phyloP scores from a whole-genome alignment of 2,329 filamentous ascomycete species.

The Knufia petricola region DNA sequence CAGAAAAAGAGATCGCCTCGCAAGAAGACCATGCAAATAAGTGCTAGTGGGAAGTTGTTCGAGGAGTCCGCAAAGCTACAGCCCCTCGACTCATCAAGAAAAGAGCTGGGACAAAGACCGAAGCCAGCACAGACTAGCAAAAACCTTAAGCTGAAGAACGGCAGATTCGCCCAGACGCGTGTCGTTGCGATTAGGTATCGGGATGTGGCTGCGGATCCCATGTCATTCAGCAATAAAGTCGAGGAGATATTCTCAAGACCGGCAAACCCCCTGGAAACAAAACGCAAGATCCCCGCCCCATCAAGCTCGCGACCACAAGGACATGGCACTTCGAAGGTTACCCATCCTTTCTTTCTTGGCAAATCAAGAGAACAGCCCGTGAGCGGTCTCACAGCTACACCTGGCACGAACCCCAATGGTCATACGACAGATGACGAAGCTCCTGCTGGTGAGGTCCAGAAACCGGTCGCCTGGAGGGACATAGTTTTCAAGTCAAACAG shows the following conservation, averaged over 20 bases:
- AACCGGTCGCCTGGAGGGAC: constrained; percentile 17
- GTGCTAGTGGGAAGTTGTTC: constrained; percentile 33
- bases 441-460: background rate
- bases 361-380: constrained; percentile 35
- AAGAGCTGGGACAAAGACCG: background rate
- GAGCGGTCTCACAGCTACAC: constrained; percentile 11
- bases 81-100: no score
- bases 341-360: constrained; percentile 61
- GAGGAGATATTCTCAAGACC: constrained; percentile 44
- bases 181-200: constrained; percentile 14
- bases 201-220: background rate
- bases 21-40: constrained; percentile 40
- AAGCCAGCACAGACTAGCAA: background rate
- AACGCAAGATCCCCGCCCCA: constrained; percentile 13
- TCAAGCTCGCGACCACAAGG: constrained; percentile 24
- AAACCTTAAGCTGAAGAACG: constrained; percentile 16
- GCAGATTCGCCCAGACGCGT: constrained; percentile 17
- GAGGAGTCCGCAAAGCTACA: no score
- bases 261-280: constrained; percentile 11
- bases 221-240: constrained; percentile 50
- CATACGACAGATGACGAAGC: constrained; percentile 18
- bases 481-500: constrained; percentile 17
- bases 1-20: constrained; percentile 40
- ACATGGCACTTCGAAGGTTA: constrained; percentile 33
- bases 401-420: constrained; percentile 26